Evolutionary conservation across 2,329 filamentous ascomycete species (phyloP).

Genomic region (Bisporella sp.): DNA sequence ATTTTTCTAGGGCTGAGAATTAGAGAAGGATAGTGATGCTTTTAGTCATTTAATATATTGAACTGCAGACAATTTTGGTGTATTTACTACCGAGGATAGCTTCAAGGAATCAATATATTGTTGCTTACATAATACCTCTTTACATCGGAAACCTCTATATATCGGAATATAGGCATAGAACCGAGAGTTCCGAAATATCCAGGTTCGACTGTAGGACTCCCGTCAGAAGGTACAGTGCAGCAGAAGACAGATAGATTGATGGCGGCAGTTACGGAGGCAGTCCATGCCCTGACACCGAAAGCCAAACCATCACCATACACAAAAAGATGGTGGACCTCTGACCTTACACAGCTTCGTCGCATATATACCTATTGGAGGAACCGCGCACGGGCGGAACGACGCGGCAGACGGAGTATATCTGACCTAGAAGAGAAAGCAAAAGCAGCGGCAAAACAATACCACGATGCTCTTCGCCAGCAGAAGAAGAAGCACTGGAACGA

Average conservation of each 20-base stretch:
- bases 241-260: conserved; percentile 11
- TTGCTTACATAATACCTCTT: too few relatives aligned
- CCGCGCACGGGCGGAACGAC: conserved; percentile 15
- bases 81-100: too few relatives aligned
- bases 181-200: too few relatives aligned
- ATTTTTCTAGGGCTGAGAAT: too few relatives aligned
- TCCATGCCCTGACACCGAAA: conserved; percentile 15
- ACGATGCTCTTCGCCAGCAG: conserved; percentile 4
- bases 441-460: not conserved
- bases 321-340: conserved; percentile 26
- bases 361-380: conserved; percentile 25
- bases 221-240: conserved; percentile 5
- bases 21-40: too few relatives aligned
- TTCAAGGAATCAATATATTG: too few relatives aligned
- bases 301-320: conserved; percentile 21
- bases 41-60: too few relatives aligned
- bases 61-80: too few relatives aligned
- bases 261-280: conserved; percentile 6
- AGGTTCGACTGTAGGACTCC: not conserved
- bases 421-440: not conserved
- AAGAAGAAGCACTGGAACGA: conserved; percentile 23
- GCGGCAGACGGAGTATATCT: conserved; percentile 6
- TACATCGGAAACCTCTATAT: too few relatives aligned
- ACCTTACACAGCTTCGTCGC: conserved; percentile 22
- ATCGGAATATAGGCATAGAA: conserved; percentile 1